phyloP scores from a whole-genome alignment of 768 basidiomycete genomes.

The Podaxis sp. region DNA sequence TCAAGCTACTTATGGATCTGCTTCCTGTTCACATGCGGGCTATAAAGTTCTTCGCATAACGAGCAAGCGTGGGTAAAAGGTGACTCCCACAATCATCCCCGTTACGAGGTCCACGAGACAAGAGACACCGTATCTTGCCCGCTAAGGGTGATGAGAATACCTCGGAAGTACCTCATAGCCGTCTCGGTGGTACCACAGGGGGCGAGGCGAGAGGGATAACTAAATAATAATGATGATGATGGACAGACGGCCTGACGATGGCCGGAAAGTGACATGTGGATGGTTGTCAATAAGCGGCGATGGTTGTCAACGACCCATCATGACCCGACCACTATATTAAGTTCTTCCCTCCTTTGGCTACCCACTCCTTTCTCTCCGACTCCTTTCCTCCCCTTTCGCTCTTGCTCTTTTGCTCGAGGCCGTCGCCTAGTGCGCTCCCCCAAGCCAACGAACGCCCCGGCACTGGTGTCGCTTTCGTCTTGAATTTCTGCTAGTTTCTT shows the following conservation, averaged over 20 bases:
- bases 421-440: constrained; percentile 41
- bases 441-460: constrained; percentile 38
- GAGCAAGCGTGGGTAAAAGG: too few species aligned
- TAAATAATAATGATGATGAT: background rate
- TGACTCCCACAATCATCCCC: background rate
- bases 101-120: background rate
- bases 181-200: background rate
- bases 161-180: background rate
- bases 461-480: constrained; percentile 46
- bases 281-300: constrained; percentile 4
- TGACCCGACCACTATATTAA: constrained; percentile 5
- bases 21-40: background rate
- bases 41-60: too few species aligned
- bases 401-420: constrained; percentile 21
- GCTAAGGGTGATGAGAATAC: background rate
- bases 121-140: background rate
- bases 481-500: constrained; percentile 3
- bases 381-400: constrained; percentile 12
- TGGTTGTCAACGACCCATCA: constrained; percentile 6
- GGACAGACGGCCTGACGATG: background rate
- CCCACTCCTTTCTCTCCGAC: constrained; percentile 15
- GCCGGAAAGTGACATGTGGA: constrained; percentile 12
- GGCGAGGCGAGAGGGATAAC: background rate
- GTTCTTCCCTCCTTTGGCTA: background rate
- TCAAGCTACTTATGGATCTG: background rate